Evolutionary conservation across 352 stramenopile species (phyloP).

Genomic region (Paralagenidium karlingii): DNA sequence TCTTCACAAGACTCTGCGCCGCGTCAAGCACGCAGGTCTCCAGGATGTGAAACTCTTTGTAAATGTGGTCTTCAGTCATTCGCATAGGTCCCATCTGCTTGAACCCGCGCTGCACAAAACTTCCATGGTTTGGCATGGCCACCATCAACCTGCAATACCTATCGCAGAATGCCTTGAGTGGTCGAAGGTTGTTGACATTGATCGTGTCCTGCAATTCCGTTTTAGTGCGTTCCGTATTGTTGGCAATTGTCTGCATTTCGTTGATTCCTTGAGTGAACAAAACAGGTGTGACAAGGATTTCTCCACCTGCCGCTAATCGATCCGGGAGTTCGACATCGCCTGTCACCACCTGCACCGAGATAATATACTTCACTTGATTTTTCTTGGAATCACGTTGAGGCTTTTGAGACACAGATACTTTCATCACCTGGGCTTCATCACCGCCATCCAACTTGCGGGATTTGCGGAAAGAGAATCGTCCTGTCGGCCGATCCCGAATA

Average conservation of each 20-base stretch:
- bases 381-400: constrained; percentile 26
- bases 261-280: constrained; percentile 91
- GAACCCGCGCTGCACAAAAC: neutral
- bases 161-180: constrained; percentile 69
- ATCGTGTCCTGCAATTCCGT: constrained; percentile 84
- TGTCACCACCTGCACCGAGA: constrained; percentile 70
- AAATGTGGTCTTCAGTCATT: constrained; percentile 66
- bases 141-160: constrained; percentile 63
- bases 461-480: constrained; percentile 80
- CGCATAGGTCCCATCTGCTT: no score
- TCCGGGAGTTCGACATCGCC: constrained; percentile 66
- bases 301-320: constrained; percentile 41
- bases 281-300: constrained; percentile 73
- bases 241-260: constrained; percentile 91
- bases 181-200: constrained; percentile 78
- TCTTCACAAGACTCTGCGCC: constrained; percentile 76
- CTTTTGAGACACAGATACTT: constrained; percentile 62
- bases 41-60: constrained; percentile 45
- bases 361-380: constrained; percentile 68
- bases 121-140: constrained; percentile 16
- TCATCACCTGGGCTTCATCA: constrained; percentile 64
- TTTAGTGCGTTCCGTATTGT: constrained; percentile 82
- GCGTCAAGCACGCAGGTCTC: constrained; percentile 61
- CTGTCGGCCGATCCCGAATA: constrained; percentile 71
- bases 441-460: constrained; percentile 53